Evolutionary conservation across 2,329 filamentous ascomycete genomes (phyloP).

Genomic region (Cercospora brassicicola): DNA sequence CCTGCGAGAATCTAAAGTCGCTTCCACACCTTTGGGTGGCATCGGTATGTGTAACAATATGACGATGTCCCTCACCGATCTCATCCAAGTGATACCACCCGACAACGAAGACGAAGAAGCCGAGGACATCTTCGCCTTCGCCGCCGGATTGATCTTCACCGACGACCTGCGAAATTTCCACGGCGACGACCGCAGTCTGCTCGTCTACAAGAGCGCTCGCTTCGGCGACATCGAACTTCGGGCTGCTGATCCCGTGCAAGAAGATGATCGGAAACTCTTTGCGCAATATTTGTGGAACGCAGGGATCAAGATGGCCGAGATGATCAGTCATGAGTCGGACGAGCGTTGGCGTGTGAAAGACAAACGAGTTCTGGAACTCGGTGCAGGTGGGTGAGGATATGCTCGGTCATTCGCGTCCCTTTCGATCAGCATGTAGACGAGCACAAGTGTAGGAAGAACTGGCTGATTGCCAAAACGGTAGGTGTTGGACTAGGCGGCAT

Average conservation of each 20-base stretch:
- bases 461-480: conserved; percentile 29
- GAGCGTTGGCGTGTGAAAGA: conserved; percentile 52
- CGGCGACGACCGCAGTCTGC: conserved; percentile 59
- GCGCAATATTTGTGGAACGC: conserved; percentile 75
- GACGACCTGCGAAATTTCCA: conserved; percentile 68
- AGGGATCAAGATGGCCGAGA: conserved; percentile 48
- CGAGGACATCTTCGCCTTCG: conserved; percentile 54
- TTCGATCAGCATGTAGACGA: not conserved
- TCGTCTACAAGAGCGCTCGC: conserved; percentile 54
- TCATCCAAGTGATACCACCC: conserved; percentile 31
- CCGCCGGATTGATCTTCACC: conserved; percentile 65
- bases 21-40: not conserved
- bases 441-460: conserved; percentile 24
- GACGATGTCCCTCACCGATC: conserved; percentile 31
- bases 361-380: conserved; percentile 62
- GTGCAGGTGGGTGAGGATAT: conserved; percentile 56
- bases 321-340: conserved; percentile 40
- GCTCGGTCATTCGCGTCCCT: not conserved
- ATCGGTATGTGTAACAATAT: not conserved
- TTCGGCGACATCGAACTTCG: conserved; percentile 44
- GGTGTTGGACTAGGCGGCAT: conserved; percentile 52
- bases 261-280: conserved; percentile 61
- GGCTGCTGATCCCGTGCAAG: conserved; percentile 50
- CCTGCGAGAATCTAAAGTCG: not conserved
- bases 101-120: conserved; percentile 21